Percentiles rank a stretch among this genome's conserved stretches.
Evolutionary conservation across 768 basidiomycete genomes (phyloP).

Genomic region (Strobilomyces dryophilus): DNA sequence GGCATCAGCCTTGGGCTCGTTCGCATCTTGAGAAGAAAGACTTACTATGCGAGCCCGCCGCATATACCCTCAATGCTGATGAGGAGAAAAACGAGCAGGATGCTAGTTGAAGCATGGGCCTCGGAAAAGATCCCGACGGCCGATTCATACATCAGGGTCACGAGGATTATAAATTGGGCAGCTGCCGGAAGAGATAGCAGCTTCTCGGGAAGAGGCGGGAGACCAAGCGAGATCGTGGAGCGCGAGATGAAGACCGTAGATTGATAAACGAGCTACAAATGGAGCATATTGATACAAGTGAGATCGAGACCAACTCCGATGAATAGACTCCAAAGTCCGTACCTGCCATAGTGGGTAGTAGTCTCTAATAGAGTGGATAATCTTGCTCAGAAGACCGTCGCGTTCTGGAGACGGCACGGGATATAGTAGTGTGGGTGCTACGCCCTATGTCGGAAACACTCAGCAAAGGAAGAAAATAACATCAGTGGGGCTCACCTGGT

Average conservation of each 20-base stretch:
- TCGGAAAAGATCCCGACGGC: slow-evolving; percentile 61
- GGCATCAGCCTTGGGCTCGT: neutral
- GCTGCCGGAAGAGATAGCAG: slow-evolving; percentile 75
- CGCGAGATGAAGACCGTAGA: slow-evolving; percentile 94
- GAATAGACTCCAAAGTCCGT: slow-evolving; percentile 12
- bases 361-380: slow-evolving; percentile 83
- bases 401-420: slow-evolving; percentile 55
- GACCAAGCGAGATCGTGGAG: slow-evolving; percentile 80
- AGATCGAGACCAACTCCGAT: neutral
- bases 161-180: slow-evolving; percentile 62
- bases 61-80: slow-evolving; percentile 89
- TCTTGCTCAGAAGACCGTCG: slow-evolving; percentile 61
- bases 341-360: slow-evolving; percentile 97
- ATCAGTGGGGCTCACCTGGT: slow-evolving; percentile 48
- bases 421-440: slow-evolving; percentile 92
- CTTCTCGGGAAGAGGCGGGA: slow-evolving; percentile 70
- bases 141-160: slow-evolving; percentile 60
- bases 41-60: slow-evolving; percentile 89
- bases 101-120: slow-evolving; percentile 42
- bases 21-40: neutral
- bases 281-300: neutral
- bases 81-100: slow-evolving; percentile 66
- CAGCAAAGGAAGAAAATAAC: neutral
- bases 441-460: slow-evolving; percentile 49
- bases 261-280: slow-evolving; percentile 71